Evolutionary conservation across 2,329 filamentous ascomycete species (phyloP), one percentile per base, ranked within the genome.

Genomic region (Calonectria pteridis): DNA sequence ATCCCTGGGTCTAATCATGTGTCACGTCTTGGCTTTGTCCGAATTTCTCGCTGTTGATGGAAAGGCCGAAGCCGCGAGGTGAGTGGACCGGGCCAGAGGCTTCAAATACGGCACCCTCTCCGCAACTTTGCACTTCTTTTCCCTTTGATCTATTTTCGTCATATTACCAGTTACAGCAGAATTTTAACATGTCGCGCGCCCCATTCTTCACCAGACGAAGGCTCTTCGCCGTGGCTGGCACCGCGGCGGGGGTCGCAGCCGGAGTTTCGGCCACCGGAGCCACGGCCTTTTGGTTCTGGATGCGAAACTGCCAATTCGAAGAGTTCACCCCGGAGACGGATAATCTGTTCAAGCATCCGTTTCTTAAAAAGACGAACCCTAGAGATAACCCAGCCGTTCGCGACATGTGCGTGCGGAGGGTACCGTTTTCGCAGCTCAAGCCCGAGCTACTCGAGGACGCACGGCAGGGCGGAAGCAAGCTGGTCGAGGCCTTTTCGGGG

Each of bases 251-350:
- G 29, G 43, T 35, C 29, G 63, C 43, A n/a, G 29, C 46, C 10
- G 43, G 63, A 20, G 63, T 50, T 31, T 66, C 46, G 18, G 63
- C 66, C 1, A 59, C 70, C 1, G 63, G 77, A 0, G 69, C 51
- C 0, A 28, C 55, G 0, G 58, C 58, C 14, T 76, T 78, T 26
- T 69, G 77, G 10, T 37, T 78, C 3, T 37, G 70, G 3, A 78
- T 74, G 13, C 51, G 75, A 2, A 69, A 78, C n/a, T 78, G 77
- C 18, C 64, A 73, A 16, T 76, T 78, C 16, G 77, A 78, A 11
- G 73, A 75, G 0, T 76, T 78, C 11, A 75, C 66, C 2, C 77
- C 70, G 0, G 67, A 67, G 0, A 67, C 74, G 26, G 69, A 66
- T 14, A 65, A 72, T 0, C 23, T 78, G 0, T 77, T 77, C 20